These are phyloP conservation scores for Herpetomonas muscarum DNA, from an alignment of 208 protist genomes.

Conservation along the genomic window DNA sequence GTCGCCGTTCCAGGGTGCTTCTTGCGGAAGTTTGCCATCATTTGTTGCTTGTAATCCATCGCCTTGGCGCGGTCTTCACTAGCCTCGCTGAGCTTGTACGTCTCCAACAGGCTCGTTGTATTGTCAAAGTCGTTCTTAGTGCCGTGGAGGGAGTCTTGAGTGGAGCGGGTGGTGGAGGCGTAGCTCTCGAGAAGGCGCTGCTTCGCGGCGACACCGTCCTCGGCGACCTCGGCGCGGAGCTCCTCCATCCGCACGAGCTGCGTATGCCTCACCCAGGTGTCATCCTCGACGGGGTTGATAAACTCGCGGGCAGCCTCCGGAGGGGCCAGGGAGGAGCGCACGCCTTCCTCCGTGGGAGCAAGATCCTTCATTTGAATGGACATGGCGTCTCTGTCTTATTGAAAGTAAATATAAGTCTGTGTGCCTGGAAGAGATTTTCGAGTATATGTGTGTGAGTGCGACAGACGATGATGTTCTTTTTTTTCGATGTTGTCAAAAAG, in stretches of 20 bases:
- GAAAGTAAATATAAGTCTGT: too few species aligned
- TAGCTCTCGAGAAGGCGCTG: conserved; percentile 24
- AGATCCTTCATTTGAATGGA: conserved; percentile 3
- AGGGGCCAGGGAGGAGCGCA: conserved; percentile 26
- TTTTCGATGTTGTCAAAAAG: too few species aligned
- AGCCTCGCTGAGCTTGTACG: conserved; percentile 27
- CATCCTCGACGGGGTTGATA: conserved; percentile 37
- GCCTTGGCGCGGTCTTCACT: conserved; percentile 23
- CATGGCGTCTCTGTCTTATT: conserved; percentile 2
- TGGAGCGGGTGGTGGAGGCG: too few species aligned
- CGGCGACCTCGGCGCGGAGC: conserved; percentile 5
- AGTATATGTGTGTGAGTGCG: too few species aligned
- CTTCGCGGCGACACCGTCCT: conserved; percentile 22
- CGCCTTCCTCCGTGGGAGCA: conserved; percentile 13
- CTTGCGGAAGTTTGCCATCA: conserved; percentile 27
- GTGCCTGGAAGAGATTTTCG: background rate
- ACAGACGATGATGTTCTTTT: too few species aligned
- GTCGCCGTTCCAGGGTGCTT: background rate
- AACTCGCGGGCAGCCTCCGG: conserved; percentile 27
- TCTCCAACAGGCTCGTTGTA: conserved; percentile 25
- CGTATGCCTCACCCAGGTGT: conserved; percentile 44
- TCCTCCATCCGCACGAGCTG: conserved; percentile 26
- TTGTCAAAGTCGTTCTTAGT: background rate
- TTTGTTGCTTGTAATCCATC: conserved; percentile 23
- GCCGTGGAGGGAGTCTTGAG: background rate